These are phyloP conservation scores for Pythium vanterpoolii DNA, from an alignment of 352 stramenopile species.

Conservation along the genomic window DNA sequence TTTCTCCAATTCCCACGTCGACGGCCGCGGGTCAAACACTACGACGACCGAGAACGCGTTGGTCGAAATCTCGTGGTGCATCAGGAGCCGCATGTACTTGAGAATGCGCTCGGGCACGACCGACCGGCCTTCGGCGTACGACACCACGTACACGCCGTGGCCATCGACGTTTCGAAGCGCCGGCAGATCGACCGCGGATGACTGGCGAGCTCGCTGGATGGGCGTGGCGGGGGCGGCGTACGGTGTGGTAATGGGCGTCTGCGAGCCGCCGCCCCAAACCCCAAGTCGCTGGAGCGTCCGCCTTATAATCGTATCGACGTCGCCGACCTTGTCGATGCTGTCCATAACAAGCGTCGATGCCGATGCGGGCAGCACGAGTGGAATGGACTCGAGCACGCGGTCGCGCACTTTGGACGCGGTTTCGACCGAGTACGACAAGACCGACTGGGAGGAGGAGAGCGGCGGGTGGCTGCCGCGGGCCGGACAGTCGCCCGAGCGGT, in stretches of 20 bases:
- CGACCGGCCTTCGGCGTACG: constrained; percentile 68
- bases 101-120: constrained; percentile 75
- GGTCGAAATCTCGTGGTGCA: constrained; percentile 83
- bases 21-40: constrained; percentile 61
- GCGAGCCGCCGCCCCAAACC: constrained; percentile 76
- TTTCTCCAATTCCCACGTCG: constrained; percentile 73
- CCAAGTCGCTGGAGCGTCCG: constrained; percentile 68
- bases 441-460: constrained; percentile 25
- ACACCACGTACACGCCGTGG: constrained; percentile 67
- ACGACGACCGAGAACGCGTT: constrained; percentile 83
- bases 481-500: constrained; percentile 61
- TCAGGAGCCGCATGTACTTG: constrained; percentile 85
- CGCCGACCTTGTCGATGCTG: constrained; percentile 70
- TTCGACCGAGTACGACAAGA: constrained; percentile 67
- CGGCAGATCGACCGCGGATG: constrained; percentile 2
- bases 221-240: constrained; percentile 29
- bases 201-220: neutral
- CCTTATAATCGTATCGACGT: constrained; percentile 67
- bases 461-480: neutral
- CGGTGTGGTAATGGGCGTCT: constrained; percentile 79
- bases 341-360: constrained; percentile 48
- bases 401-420: constrained; percentile 62
- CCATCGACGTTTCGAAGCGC: constrained; percentile 21
- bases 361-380: constrained; percentile 46
- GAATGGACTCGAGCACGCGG: constrained; percentile 53